These are phyloP conservation scores for Amanita polypyramis DNA, from an alignment of 768 basidiomycete species.

Conservation along the genomic window DNA sequence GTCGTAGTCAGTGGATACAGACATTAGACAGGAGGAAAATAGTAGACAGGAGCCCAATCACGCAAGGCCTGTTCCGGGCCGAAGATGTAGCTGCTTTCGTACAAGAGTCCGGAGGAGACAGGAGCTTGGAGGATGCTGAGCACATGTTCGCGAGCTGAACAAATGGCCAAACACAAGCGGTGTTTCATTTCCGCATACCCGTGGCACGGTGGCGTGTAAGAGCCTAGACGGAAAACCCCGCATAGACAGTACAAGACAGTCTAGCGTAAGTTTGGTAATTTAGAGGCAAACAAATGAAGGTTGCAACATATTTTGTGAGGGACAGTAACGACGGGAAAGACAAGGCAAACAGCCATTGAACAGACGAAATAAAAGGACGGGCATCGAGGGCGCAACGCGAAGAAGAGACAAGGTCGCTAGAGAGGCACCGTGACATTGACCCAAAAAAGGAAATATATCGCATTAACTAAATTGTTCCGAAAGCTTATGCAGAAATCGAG, in stretches of 20 bases:
- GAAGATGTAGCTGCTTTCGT: not conserved
- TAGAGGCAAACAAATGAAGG: not conserved
- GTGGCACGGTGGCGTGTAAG: constrained; percentile 3
- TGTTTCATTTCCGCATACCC: constrained; percentile 6
- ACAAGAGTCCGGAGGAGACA: not conserved
- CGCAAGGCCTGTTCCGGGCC: not conserved
- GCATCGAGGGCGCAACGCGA: constrained; percentile 7
- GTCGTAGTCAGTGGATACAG: not conserved
- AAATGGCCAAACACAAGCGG: not conserved
- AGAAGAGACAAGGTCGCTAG: constrained; percentile 16
- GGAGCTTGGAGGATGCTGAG: not conserved
- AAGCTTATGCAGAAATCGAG: constrained; percentile 11
- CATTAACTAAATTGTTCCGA: constrained; percentile 12
- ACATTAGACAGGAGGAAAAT: constrained; percentile 2
- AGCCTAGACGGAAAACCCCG: constrained; percentile 4
- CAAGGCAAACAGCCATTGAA: not conserved
- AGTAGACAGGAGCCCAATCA: constrained; percentile 4
- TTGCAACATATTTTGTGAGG: not conserved
- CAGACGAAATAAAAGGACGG: not conserved
- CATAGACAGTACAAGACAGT: not conserved
- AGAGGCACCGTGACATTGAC: constrained; percentile 15
- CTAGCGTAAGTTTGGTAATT: not conserved
- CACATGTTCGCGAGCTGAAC: not conserved
- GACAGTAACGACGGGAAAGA: no score
- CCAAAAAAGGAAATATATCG: constrained; percentile 14